Conservation (phyloP, 2,329 filamentous ascomycete species). For the Colletotrichum salicis region DNA sequence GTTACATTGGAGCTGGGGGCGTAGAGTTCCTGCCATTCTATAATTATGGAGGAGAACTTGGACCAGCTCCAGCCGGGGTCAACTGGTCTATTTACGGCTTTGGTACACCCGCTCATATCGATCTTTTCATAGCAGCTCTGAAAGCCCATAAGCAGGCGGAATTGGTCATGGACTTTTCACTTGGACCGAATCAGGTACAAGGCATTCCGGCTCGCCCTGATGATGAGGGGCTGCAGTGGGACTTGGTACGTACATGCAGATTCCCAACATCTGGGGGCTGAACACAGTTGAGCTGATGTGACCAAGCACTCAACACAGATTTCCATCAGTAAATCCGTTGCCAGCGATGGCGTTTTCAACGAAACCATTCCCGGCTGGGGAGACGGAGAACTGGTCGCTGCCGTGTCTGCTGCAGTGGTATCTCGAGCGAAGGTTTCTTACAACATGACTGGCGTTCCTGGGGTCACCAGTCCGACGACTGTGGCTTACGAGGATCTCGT, state of each 20-base stretch:
- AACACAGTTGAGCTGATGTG: too few species aligned
- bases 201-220: conserved; percentile 52
- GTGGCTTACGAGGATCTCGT: conserved; percentile 2
- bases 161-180: conserved; percentile 55
- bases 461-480: not conserved
- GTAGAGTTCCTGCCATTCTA: conserved; percentile 42
- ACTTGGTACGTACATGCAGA: conserved; percentile 38
- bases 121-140: conserved; percentile 19
- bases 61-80: conserved; percentile 33
- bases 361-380: conserved; percentile 50
- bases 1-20: conserved; percentile 38
- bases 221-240: conserved; percentile 47
- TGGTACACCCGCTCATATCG: conserved; percentile 45
- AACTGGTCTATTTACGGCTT: conserved; percentile 53
- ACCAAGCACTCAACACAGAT: too few species aligned
- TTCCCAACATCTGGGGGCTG: too few species aligned
- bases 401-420: not conserved
- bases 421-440: not conserved
- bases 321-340: too few species aligned
- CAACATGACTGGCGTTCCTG: not conserved
- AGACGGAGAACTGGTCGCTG: not conserved
- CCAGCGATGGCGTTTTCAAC: conserved; percentile 37
- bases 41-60: conserved; percentile 38
- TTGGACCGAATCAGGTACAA: conserved; percentile 59
- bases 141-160: conserved; percentile 41